These are phyloP conservation scores for Plasmopara viticola DNA, from an alignment of 352 stramenopile genomes.

Conservation along the genomic window DNA sequence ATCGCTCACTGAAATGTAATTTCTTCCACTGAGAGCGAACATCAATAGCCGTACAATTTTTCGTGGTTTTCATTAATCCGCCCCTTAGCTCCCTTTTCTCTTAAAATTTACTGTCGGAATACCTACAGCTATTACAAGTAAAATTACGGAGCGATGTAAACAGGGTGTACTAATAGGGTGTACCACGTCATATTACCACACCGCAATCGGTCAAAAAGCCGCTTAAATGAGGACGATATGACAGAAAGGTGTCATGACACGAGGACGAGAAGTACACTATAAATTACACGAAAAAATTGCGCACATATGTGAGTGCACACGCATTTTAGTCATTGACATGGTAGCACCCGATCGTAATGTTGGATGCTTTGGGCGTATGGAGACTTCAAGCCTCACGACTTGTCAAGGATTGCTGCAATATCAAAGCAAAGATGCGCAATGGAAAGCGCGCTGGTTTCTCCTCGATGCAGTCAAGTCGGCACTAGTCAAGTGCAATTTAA, in stretches of 20 bases:
- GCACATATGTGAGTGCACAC: conserved; percentile 1
- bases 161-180: too few relatives aligned
- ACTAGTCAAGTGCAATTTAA: conserved; percentile 44
- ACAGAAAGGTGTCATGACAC: neutral
- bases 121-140: too few relatives aligned
- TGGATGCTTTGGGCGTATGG: conserved; percentile 23
- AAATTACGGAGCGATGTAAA: too few relatives aligned
- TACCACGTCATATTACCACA: too few relatives aligned
- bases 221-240: too few relatives aligned
- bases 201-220: too few relatives aligned
- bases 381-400: conserved; percentile 14
- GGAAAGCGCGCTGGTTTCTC: conserved; percentile 71
- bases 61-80: too few relatives aligned
- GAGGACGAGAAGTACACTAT: conserved; percentile 10
- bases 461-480: conserved; percentile 34
- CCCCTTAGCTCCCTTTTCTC: too few relatives aligned
- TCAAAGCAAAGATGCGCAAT: conserved; percentile 31
- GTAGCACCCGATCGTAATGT: conserved; percentile 7
- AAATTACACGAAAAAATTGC: neutral
- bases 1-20: too few relatives aligned
- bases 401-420: conserved; percentile 52
- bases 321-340: conserved; percentile 11
- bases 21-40: too few relatives aligned
- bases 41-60: too few relatives aligned
- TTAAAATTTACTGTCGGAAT: too few relatives aligned